Conservation (phyloP, 176 grass and related monocot species). For the Puya raimondii region DNA sequence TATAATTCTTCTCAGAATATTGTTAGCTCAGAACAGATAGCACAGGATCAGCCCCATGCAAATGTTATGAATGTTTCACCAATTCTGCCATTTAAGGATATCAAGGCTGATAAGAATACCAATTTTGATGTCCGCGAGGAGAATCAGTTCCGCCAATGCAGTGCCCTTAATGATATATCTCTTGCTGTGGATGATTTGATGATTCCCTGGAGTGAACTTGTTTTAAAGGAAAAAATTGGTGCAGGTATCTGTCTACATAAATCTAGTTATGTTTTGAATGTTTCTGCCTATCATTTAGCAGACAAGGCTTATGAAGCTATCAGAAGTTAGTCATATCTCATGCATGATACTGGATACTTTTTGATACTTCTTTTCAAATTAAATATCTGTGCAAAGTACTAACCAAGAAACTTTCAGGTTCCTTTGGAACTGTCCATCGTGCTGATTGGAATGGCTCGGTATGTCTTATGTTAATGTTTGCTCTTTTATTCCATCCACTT, state of each 20-base stretch:
- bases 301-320: neutral
- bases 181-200: constrained; percentile 53
- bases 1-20: neutral
- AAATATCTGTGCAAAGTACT: neutral
- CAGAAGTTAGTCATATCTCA: neutral
- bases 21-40: neutral
- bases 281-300: neutral
- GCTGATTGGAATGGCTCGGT: constrained; percentile 89
- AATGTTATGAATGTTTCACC: neutral
- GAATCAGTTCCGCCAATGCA: constrained; percentile 22
- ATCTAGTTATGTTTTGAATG: neutral
- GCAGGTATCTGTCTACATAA: constrained; percentile 34
- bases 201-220: constrained; percentile 67
- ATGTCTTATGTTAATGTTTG: constrained; percentile 22
- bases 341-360: neutral
- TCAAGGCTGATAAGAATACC: constrained; percentile 20
- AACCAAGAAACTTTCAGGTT: constrained; percentile 36
- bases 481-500: constrained; percentile 8
- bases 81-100: neutral
- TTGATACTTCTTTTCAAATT: neutral
- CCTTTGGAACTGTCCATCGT: constrained; percentile 85
- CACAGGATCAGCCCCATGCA: neutral
- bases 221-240: constrained; percentile 75
- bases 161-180: constrained; percentile 35
- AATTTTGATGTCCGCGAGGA: constrained; percentile 28